phyloP scores from a whole-genome alignment of 768 basidiomycete genomes.

The Suillus ampliporus region DNA sequence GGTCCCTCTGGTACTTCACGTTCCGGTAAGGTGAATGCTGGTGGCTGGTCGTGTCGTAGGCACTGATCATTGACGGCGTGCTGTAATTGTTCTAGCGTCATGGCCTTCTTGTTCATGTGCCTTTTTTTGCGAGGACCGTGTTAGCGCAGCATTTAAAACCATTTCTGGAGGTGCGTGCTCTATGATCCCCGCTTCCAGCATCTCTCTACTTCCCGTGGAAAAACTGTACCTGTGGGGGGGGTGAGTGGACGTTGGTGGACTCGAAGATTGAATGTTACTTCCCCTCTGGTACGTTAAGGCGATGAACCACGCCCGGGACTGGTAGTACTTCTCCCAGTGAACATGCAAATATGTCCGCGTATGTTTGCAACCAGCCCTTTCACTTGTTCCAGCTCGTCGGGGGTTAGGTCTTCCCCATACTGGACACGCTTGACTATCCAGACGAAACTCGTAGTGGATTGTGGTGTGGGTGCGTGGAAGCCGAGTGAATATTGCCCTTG shows the following conservation, averaged over 20 bases:
- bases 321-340: conserved; percentile 43
- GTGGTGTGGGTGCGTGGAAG: conserved; percentile 1
- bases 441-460: conserved; percentile 18
- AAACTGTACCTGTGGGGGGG: conserved; percentile 10
- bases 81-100: conserved; percentile 40
- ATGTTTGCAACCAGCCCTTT: conserved; percentile 23
- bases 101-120: conserved; percentile 34
- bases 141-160: conserved; percentile 13
- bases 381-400: conserved; percentile 29
- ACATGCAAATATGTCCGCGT: conserved; percentile 47
- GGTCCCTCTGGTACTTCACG: no score
- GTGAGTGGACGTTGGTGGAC: conserved; percentile 10
- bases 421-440: conserved; percentile 24
- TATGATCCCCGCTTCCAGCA: conserved; percentile 9
- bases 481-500: not conserved
- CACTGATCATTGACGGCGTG: conserved; percentile 32
- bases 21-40: no score
- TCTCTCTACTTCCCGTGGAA: conserved; percentile 7
- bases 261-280: not conserved
- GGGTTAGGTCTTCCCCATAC: conserved; percentile 37
- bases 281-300: conserved; percentile 2
- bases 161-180: not conserved
- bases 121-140: conserved; percentile 46
- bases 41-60: no score
- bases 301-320: conserved; percentile 18